Conservation (phyloP, 345 rosid species). For the Populus nigra region DNA sequence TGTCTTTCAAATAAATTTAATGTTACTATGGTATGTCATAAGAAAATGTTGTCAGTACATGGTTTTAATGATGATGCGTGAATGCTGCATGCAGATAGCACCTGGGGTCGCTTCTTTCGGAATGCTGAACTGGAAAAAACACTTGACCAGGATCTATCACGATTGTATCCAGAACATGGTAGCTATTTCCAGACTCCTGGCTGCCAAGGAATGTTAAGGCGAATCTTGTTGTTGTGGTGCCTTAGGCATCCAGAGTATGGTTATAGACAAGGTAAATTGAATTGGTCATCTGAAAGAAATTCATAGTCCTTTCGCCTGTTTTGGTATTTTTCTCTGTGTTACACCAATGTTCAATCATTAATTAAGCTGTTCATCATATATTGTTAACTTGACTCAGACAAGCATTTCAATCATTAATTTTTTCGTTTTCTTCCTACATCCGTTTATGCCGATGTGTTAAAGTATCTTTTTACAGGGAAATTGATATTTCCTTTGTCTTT, state of each 20-base stretch:
- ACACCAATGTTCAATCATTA: background rate
- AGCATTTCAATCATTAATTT: background rate
- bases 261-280: constrained; percentile 74
- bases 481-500: constrained; percentile 6
- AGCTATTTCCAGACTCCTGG: constrained; percentile 93
- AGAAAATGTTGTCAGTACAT: background rate
- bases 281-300: background rate
- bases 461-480: background rate
- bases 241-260: constrained; percentile 84
- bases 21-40: background rate
- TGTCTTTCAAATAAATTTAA: background rate
- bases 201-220: constrained; percentile 93
- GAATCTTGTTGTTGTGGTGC: constrained; percentile 87
- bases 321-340: background rate
- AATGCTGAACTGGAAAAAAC: constrained; percentile 94
- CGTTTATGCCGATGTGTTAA: background rate
- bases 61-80: background rate
- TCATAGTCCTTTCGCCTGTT: background rate
- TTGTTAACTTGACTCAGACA: background rate
- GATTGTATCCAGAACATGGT: constrained; percentile 92
- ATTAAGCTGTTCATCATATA: background rate
- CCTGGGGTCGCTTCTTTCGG: constrained; percentile 91
- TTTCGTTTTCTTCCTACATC: background rate
- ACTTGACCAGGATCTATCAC: constrained; percentile 86
- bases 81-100: constrained; percentile 58